A percentile compares a stretch with the other conserved stretches of the same genome.
These are phyloP conservation scores for Knufia petricola DNA, from an alignment of 2,329 filamentous ascomycete genomes.

Conservation along the genomic window DNA sequence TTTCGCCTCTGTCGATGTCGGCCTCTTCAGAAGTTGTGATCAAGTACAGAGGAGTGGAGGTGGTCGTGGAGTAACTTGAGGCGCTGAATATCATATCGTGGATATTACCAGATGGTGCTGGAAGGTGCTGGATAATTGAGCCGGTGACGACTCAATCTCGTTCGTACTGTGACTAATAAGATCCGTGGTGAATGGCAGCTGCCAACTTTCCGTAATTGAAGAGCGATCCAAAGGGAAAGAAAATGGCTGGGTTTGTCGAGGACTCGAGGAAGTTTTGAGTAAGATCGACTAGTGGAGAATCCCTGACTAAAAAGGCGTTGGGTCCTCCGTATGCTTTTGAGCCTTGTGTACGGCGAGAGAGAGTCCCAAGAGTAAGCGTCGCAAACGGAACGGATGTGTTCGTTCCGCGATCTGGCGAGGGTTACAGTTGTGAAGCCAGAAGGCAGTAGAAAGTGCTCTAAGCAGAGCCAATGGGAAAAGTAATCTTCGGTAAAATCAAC, in stretches of 20 bases:
- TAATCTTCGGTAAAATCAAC: slow-evolving; percentile 3
- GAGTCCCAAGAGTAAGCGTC: slow-evolving; percentile 6
- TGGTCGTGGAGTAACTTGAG: slow-evolving; percentile 18
- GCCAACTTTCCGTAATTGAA: slow-evolving; percentile 4
- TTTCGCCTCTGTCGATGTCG: slow-evolving; percentile 22
- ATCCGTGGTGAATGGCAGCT: not conserved
- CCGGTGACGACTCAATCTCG: slow-evolving; percentile 17
- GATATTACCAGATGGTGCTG: slow-evolving; percentile 14
- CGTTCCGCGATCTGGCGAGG: slow-evolving; percentile 1
- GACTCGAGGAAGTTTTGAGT: slow-evolving; percentile 9
- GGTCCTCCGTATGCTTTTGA: too few relatives aligned
- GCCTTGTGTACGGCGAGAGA: not conserved
- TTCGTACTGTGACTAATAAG: not conserved
- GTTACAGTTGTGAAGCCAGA: slow-evolving; percentile 4
- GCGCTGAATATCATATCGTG: slow-evolving; percentile 24
- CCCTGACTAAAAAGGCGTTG: not conserved
- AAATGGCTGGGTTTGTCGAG: not conserved
- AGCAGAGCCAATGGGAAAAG: slow-evolving; percentile 6
- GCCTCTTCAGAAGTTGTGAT: slow-evolving; percentile 16
- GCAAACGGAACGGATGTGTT: not conserved
- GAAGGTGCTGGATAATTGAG: slow-evolving; percentile 15
- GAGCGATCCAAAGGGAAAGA: slow-evolving; percentile 5
- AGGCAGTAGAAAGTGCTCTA: slow-evolving; percentile 7
- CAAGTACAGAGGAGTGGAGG: slow-evolving; percentile 15
- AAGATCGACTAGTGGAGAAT: not conserved